Evolutionary conservation across 2,329 filamentous ascomycete genomes (phyloP), one percentile per base, ranked within the genome.

Genomic region (Onygenales sp.): DNA sequence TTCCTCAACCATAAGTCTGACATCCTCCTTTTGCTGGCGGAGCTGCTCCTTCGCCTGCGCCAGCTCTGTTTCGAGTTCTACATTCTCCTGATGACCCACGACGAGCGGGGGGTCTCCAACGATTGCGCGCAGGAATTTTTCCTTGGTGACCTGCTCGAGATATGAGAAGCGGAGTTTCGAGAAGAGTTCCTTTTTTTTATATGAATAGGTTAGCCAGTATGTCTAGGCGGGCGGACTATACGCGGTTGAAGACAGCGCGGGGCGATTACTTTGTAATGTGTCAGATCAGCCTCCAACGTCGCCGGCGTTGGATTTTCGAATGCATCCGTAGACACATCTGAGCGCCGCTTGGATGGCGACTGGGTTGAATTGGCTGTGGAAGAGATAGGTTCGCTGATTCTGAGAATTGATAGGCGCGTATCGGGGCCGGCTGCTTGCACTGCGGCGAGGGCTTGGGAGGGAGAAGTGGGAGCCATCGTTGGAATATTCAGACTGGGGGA

Each of bases 141-240:
- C 93, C 72, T 97, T 98, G 44, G 92, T 97, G 58, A 97, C 90
- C 75, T 97, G 93, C 72, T 98, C 93, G 62, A 96, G 87, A 72
- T 97, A 97, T 59, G 88, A 94, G 76, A 97, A 97, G 61, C 92
- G 89, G 41, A 97, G 79, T 73, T 98, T 97, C 43, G 89, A 86
- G 71, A 97, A 98, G 17, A 97, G 81, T 71, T 96, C 91, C 73
- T 83, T 59, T 32, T 42, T 21, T 21, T 11, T 17, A 33, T 9
- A 43, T 38, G 8, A 33, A 9, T 9, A 4, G 4, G 7, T 42
- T 27, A 27, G 21, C 21, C 21, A 14, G 31, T 44, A 49, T n/a
- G 47, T 58, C 6, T 49, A 54, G 41, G 13, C 17, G 43, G n/a
- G 21, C 44, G 32, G n/a, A 2, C 27, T 33, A 9, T 32, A 27